phyloP scores from a whole-genome alignment of 2,329 filamentous ascomycete genomes.

The Fusarium luffae region DNA sequence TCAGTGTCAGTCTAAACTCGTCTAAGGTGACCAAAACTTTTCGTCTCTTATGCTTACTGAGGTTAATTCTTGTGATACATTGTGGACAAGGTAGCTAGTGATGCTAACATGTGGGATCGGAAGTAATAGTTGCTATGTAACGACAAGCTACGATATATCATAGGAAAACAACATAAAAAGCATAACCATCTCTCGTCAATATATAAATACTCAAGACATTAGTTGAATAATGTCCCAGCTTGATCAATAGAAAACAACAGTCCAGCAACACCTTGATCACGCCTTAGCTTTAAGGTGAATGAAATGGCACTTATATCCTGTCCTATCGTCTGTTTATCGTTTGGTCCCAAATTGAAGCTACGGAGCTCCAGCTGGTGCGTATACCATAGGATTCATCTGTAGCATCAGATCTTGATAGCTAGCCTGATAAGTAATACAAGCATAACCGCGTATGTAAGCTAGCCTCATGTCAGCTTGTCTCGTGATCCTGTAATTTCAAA shows the following conservation, averaged over 20 bases:
- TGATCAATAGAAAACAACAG: neutral
- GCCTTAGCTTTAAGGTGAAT: neutral
- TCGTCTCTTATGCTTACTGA: neutral
- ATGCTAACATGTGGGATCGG: neutral
- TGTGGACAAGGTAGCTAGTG: neutral
- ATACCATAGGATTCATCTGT: neutral
- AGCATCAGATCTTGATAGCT: neutral
- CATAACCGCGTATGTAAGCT: neutral
- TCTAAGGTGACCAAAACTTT: neutral
- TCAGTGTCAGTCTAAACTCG: neutral
- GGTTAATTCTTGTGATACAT: fast-evolving
- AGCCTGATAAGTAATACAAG: neutral
- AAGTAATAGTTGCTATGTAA: neutral
- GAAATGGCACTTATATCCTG: neutral
- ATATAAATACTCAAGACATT: neutral
- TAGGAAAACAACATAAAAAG: fast-evolving
- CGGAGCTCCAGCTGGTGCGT: neutral
- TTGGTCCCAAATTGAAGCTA: neutral
- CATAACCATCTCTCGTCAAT: neutral
- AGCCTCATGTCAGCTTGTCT: neutral
- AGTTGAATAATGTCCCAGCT: neutral
- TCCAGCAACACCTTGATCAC: neutral
- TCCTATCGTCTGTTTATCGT: neutral
- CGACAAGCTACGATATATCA: neutral
- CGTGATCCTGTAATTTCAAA: neutral